phyloP scores from a whole-genome alignment of 78 protist species.

The Protostelium mycophagum region DNA sequence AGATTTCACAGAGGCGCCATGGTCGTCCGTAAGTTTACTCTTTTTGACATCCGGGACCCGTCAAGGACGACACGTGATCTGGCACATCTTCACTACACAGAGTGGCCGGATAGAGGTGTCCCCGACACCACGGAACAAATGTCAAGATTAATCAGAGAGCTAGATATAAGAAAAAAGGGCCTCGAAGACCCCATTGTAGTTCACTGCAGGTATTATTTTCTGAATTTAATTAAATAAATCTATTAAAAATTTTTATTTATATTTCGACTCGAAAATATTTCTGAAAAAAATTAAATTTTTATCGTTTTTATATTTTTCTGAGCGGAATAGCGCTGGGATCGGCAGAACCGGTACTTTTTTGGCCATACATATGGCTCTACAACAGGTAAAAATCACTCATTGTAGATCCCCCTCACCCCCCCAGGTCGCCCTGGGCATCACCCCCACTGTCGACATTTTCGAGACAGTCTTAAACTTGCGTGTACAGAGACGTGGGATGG shows the following conservation, averaged over 20 bases:
- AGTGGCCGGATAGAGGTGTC: slow-evolving; percentile 46
- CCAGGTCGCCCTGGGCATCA: neutral
- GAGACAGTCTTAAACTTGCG: slow-evolving; percentile 30
- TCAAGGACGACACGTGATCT: slow-evolving; percentile 24
- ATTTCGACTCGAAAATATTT: too few species aligned
- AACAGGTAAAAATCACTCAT: neutral
- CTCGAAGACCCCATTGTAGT: neutral
- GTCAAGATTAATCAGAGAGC: neutral
- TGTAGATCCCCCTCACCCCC: neutral
- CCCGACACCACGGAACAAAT: neutral
- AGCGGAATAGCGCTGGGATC: slow-evolving; percentile 60
- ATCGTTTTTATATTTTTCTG: too few species aligned
- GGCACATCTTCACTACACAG: slow-evolving; percentile 39
- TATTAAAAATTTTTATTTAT: too few species aligned
- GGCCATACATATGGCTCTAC: slow-evolving; percentile 47
- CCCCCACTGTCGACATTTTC: neutral
- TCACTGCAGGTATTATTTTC: neutral
- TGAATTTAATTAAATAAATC: neutral
- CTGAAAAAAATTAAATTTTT: too few species aligned
- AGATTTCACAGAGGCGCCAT: neutral
- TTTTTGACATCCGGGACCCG: neutral
- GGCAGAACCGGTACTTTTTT: slow-evolving; percentile 78
- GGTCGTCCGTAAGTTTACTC: neutral
- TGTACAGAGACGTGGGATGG: slow-evolving; percentile 66
- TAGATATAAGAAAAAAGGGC: neutral